Evolutionary conservation across 805 yeast species (phyloP), one percentile per base, ranked within the genome.

Genomic region (Scheffersomyces ergatensis): DNA sequence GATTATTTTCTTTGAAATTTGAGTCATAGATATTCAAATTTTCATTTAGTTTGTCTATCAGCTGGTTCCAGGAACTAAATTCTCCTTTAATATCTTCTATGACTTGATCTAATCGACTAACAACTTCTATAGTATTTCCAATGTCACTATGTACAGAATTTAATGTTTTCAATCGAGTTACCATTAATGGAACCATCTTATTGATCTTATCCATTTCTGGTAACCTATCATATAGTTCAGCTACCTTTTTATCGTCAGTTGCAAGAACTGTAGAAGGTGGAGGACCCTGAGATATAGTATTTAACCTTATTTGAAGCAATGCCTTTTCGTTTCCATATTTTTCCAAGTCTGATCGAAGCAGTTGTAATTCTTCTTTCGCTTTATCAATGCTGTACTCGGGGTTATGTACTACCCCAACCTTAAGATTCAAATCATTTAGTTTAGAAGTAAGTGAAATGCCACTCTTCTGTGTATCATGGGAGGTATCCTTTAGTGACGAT

Each of bases 81-180:
- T 69, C 74, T 1, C 34, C 35, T 17, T 47, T 38, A 38, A 70
- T 41, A 12, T 48, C 51, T 3, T 38, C 41, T 19, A 70, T 34
- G n/a, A 54, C 46, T 19, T 43, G 38, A 37, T 67, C 75, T 12
- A 70, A 35, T 3, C 49, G 48, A 3, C 47, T 43, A 3, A 60
- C 54, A 9, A 56, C 47, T 4, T 48, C 47, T 20, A 63, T 57
- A 5, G 61, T 48, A n/a, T 44, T 50, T 8, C 62, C 65, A 15
- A 65, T 37, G 14, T 62, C 65, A 6, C 57, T 39, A 44, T 70
- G 74, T 2, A 66, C 55, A 2, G 45, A 40, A 39, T 65, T 61
- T 33, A 70, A 54, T 2, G 62, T 43, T 32, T 60, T 58, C 29
- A 70, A 54, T 23, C 76, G 40, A 7, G 39, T 29, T 0, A 67